These are phyloP conservation scores for Viola pubescens DNA, from an alignment of 441 rosid genomes.

Conservation along the genomic window DNA sequence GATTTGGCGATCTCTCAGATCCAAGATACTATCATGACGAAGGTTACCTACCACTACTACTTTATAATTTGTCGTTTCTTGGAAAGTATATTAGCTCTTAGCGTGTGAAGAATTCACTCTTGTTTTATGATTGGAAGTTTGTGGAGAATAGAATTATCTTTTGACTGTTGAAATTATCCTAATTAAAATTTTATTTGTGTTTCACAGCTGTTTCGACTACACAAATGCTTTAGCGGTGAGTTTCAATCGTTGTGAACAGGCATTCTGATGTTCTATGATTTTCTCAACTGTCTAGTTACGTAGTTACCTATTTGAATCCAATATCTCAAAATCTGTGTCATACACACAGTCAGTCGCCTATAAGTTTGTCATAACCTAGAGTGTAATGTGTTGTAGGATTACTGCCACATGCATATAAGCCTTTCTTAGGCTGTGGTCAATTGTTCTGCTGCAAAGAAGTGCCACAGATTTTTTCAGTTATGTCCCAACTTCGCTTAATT, in stretches of 20 bases:
- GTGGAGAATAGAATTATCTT: background rate
- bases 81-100: too few species aligned
- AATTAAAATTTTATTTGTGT: constrained; percentile 16
- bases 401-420: too few species aligned
- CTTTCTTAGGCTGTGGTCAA: too few species aligned
- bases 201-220: constrained; percentile 88
- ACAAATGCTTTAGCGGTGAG: constrained; percentile 96
- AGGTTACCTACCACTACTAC: too few species aligned
- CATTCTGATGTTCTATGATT: constrained; percentile 5
- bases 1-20: too few species aligned
- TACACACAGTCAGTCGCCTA: background rate
- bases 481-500: constrained; percentile 4
- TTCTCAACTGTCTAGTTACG: background rate
- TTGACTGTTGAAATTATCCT: constrained; percentile 12
- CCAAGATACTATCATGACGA: too few species aligned
- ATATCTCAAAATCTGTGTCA: background rate
- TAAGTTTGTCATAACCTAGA: too few species aligned
- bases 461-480: background rate
- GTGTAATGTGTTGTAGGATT: too few species aligned
- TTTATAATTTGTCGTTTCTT: too few species aligned
- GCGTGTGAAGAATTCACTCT: too few species aligned
- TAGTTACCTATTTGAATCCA: background rate
- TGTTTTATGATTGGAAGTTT: background rate
- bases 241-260: constrained; percentile 5
- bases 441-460: background rate